phyloP scores from a whole-genome alignment of 306 rosid genomes.

The Mimosa pudica region DNA sequence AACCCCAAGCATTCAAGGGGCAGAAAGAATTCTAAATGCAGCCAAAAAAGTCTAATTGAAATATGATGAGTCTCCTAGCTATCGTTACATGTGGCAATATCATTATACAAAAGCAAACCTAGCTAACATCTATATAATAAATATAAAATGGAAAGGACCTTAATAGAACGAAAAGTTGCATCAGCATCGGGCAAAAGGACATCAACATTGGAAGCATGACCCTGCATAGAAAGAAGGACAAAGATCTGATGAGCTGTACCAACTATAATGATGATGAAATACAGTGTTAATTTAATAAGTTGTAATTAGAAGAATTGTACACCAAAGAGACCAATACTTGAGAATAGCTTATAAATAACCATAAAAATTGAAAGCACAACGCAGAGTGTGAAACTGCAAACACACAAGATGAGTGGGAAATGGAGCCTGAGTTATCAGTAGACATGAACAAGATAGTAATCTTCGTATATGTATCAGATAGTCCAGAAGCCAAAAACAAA shows the following conservation, averaged over 20 bases:
- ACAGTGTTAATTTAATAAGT: neutral
- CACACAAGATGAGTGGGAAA: neutral
- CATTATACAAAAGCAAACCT: slow-evolving; percentile 22
- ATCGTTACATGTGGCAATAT: neutral
- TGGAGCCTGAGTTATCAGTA: neutral
- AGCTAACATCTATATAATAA: neutral
- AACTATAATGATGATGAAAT: neutral
- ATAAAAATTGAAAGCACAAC: neutral
- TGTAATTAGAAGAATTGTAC: neutral
- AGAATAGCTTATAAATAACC: neutral
- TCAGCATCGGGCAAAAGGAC: slow-evolving; percentile 53
- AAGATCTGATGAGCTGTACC: slow-evolving; percentile 17
- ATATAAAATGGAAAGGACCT: slow-evolving; percentile 46
- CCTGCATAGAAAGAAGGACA: slow-evolving; percentile 36
- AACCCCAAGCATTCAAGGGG: slow-evolving; percentile 36
- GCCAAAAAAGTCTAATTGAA: slow-evolving; percentile 1
- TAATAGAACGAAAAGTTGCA: slow-evolving; percentile 61
- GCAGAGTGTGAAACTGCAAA: neutral
- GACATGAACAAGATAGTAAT: neutral
- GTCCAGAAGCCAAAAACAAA: neutral
- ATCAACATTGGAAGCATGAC: slow-evolving; percentile 53
- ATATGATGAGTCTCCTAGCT: neutral
- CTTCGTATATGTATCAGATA: neutral
- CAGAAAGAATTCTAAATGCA: neutral
- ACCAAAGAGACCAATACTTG: neutral